A percentile compares a stretch with the other conserved stretches of the same genome.
These are phyloP conservation scores for Luffa acutangula DNA, from an alignment of 306 rosid species.

Conservation along the genomic window DNA sequence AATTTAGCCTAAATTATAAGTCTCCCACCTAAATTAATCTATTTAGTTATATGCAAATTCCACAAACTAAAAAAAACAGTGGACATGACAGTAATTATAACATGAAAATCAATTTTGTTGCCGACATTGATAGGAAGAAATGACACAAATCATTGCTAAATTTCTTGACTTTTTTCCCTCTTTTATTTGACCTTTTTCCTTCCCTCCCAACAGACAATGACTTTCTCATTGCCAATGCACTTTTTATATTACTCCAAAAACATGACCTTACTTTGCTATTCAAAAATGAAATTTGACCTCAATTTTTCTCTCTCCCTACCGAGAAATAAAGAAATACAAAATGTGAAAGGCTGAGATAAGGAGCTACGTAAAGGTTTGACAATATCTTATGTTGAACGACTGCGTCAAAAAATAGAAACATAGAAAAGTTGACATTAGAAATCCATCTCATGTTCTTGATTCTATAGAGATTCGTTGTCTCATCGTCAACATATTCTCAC, in stretches of 20 bases:
- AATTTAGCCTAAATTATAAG: not conserved
- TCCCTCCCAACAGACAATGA: not conserved
- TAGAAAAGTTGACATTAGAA: not conserved
- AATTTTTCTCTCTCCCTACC: not conserved
- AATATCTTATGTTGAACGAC: no score
- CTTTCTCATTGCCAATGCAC: not conserved
- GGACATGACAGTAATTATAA: not conserved
- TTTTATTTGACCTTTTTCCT: not conserved
- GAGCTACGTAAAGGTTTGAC: no score
- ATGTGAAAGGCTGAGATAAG: no score
- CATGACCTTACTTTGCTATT: not conserved
- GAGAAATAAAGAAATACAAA: not conserved
- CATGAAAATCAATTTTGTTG: not conserved
- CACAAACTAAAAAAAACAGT: not conserved
- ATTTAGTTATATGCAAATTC: not conserved
- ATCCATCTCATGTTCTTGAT: not conserved
- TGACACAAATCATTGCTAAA: not conserved
- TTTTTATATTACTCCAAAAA: not conserved
- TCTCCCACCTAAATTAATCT: not conserved
- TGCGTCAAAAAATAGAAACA: no score
- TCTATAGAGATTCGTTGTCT: not conserved
- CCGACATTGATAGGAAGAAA: not conserved
- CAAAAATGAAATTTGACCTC: not conserved
- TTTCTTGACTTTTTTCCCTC: not conserved
- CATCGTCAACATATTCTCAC: not conserved